A percentile compares a stretch with the other conserved stretches of the same genome.
Evolutionary conservation across 2,329 filamentous ascomycete genomes (phyloP).

Genomic region (Cadophora sp.): DNA sequence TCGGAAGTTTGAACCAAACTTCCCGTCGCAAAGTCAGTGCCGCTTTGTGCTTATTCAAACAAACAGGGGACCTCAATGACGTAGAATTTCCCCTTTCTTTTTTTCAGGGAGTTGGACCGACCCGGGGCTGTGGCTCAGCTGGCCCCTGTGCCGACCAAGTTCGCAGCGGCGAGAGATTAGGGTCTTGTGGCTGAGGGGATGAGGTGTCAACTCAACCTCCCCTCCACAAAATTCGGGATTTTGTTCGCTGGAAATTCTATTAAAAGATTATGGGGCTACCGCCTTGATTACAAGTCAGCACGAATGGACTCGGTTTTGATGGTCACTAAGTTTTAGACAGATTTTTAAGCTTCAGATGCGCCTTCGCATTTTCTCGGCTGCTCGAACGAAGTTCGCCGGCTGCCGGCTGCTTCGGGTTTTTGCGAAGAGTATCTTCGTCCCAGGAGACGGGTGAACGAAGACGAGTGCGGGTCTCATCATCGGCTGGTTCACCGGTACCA

Average conservation of each 20-base stretch:
- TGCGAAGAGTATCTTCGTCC: too few species aligned
- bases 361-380: too few species aligned
- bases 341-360: too few species aligned
- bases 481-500: too few species aligned
- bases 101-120: not conserved
- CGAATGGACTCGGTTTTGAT: too few species aligned
- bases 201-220: not conserved
- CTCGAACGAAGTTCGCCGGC: too few species aligned
- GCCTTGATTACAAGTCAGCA: not conserved
- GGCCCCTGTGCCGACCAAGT: not conserved
- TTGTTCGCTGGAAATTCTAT: not conserved
- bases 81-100: not conserved
- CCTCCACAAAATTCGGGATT: too few species aligned
- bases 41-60: not conserved
- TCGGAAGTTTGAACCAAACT: not conserved
- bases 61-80: not conserved
- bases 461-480: too few species aligned
- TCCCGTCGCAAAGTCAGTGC: not conserved
- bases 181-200: not conserved
- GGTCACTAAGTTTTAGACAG: too few species aligned
- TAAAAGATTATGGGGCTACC: not conserved
- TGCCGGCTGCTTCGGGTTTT: too few species aligned
- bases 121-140: constrained; percentile 2
- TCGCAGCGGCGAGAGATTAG: too few species aligned
- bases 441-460: too few species aligned